Base-by-base conservation (phyloP, 257 asterid species). In the Cruciata laevipes region DNA sequence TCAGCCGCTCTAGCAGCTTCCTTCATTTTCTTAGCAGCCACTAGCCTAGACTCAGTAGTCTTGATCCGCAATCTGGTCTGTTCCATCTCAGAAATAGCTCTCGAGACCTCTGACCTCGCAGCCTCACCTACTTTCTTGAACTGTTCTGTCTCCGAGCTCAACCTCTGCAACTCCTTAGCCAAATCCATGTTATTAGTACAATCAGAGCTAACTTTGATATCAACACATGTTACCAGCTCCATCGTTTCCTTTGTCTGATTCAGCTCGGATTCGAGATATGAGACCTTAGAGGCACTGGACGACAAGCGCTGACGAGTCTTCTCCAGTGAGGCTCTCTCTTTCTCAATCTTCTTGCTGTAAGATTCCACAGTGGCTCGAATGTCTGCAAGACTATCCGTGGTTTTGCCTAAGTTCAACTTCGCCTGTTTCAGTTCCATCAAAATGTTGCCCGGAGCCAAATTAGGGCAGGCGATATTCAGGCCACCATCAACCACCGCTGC, bases 1-100 rank as follows among this genome's bases (percentile, higher is more conserved):
- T 94, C 97, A 8, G 95, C 74, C 38, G 95, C 96, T 67, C 80
- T 80, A 8, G 99, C 96, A 0, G 99, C 99, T 71, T 79, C 89
- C 80, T 93, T 89, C 95, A 90, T 90, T 73, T 77, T 94, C 75
- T 72, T 90, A 31, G 99, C 97, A 2, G 95, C 96, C 27, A 85
- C 70, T 75, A 90, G 71, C 77, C 89, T 78, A 57, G 80, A 83
- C 81, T 87, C 95, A 1, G 95, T 89, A 9, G 89, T 87, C 78
- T 78, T 85, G 32, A 87, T 85, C 77, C 78, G 76, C 30, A 76
- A 53, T 84, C 73, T 89, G 5, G 95, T 83, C 59, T 82, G 89
- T 66, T 87, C 87, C 27, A 90, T 87, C 82, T 90, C 95, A 7
- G 90, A 77, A 72, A 82, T 74, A 7, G 96, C 87, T 76, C 75